Percentiles rank a stretch among this genome's conserved stretches.
Conservation (phyloP, 306 rosid species). For the Cajanus cajan region DNA sequence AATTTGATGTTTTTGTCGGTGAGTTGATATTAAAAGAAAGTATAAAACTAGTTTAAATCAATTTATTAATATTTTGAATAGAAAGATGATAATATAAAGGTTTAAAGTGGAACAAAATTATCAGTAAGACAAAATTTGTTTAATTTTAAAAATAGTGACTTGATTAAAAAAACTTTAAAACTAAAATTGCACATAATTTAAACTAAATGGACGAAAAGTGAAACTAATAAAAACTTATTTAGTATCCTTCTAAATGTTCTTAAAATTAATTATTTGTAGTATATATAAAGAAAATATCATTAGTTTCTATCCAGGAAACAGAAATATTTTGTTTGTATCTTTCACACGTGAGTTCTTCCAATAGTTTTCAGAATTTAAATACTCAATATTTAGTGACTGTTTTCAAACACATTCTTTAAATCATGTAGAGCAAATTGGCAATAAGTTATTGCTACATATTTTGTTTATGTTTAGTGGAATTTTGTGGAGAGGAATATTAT, state of each 20-base stretch:
- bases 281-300: no score
- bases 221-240: background rate
- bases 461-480: conserved; percentile 21
- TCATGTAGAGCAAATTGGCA: conserved; percentile 4
- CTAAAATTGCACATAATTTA: background rate
- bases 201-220: background rate
- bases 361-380: background rate
- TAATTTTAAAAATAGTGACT: background rate
- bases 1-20: background rate
- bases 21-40: background rate
- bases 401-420: background rate
- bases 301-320: background rate
- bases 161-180: background rate
- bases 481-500: conserved; percentile 21
- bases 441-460: conserved; percentile 23
- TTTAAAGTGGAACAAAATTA: background rate
- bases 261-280: background rate
- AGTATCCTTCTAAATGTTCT: background rate
- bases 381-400: background rate
- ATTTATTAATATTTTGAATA: background rate
- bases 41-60: background rate
- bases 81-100: background rate
- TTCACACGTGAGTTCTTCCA: background rate
- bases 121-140: background rate
- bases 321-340: background rate